Base-by-base conservation (phyloP, 2,329 filamentous ascomycete genomes). In the Alternaria ethzedia region DNA sequence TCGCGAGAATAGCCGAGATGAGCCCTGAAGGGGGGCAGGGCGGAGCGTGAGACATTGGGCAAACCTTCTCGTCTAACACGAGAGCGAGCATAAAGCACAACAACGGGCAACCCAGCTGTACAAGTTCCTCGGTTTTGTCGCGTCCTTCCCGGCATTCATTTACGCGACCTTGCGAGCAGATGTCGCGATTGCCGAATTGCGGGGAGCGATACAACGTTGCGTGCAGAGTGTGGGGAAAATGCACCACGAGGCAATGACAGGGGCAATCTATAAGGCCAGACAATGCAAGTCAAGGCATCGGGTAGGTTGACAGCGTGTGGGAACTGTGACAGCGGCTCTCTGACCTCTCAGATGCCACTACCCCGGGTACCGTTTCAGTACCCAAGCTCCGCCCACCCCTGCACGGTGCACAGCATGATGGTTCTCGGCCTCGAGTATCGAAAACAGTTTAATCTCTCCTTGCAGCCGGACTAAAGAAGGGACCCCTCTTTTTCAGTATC, bases 391-490 rank as follows among this genome's bases (percentile, higher is more conserved):
- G 75, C 71, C 58, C 67, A 78, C 74, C 75, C 77, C 69, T 78
- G 76, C 70, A 71, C 59, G 67, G 70, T 66, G 72, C 66, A 70
- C 67, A 71, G 69, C 71, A 74, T 69, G 66, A 74, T 70, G 70
- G 70, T 75, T 72, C 74, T 75, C 71, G 75, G 73, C 75, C 68
- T 75, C 63, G 65, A 66, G 65, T 69, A 73, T 71, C 67, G 66
- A 73, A 73, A 74, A 55, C 69, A 68, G 63, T 74, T 75, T 75
- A 76, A 77, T 77, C 71, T 74, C 72, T 77, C 75, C 71, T 75
- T 78, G 69, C 66, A 68, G 72, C 70, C 75, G 72, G 65, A 65
- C 69, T 72, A 73, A 77, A 73, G 23, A 52, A 73, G 71, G 62
- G 68, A 76, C 73, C 74, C 75, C 70, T 74, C 74, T 61, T 72